Percentiles rank a stretch among this genome's conserved stretches.
These are phyloP conservation scores for Macrolepiota albuminosa DNA, from an alignment of 768 basidiomycete species.

Conservation along the genomic window DNA sequence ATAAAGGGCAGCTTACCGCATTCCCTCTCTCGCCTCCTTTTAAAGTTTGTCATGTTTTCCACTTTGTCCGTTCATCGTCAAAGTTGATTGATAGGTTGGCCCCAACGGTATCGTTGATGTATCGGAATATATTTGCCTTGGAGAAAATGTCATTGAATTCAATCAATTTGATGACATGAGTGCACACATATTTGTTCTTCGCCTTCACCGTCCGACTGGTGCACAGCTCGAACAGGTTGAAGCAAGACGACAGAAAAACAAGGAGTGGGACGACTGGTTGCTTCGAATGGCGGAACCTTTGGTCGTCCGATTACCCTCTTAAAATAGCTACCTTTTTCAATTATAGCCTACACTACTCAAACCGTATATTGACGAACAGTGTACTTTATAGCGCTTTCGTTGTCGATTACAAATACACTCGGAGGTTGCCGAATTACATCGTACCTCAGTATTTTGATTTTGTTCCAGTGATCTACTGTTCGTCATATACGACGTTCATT, in stretches of 20 bases:
- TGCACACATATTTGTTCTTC: conserved; percentile 40
- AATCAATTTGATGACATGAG: conserved; percentile 39
- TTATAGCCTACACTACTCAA: not conserved
- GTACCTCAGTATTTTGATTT: not conserved
- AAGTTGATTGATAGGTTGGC: conserved; percentile 29
- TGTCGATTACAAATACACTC: not conserved
- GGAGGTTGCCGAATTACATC: not conserved
- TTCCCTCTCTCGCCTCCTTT: conserved; percentile 41
- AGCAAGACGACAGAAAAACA: conserved; percentile 25
- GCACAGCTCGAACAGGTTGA: conserved; percentile 36
- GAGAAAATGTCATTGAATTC: conserved; percentile 40
- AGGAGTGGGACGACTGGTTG: conserved; percentile 40
- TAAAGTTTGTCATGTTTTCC: conserved; percentile 21
- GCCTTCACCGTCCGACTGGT: conserved; percentile 44
- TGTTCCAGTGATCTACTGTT: not conserved
- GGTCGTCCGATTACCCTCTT: conserved; percentile 14
- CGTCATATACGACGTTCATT: not conserved
- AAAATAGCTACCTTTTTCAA: not conserved
- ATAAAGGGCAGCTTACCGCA: conserved; percentile 20
- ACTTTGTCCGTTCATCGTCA: not conserved
- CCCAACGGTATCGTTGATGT: conserved; percentile 48
- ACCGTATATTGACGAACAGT: not conserved
- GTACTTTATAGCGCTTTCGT: not conserved
- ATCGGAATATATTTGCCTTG: conserved; percentile 36
- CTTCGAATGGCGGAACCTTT: conserved; percentile 27